Base-by-base conservation (phyloP, 306 rosid genomes). In the Fagus crenata region DNA sequence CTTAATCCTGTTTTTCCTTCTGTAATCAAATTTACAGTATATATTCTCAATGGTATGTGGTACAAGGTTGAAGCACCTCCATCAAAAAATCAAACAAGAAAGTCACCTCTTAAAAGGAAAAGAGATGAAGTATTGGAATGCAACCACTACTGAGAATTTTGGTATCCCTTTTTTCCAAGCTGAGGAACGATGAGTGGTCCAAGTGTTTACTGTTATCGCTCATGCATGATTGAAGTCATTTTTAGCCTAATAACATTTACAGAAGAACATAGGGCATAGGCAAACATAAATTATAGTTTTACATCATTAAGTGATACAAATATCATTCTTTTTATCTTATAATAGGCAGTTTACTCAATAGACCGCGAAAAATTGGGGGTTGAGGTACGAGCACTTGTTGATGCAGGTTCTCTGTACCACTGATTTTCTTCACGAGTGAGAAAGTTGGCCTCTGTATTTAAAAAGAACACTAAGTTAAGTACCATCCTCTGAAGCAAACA, bases 371-470 rank as follows among this genome's bases (percentile, higher is more conserved):
- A 72, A 55, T 74, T 43, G 4, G 79, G 37, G n/a, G 87, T 58
- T 22, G 86, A 54, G 81, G 84, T 54, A 61, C 36, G 7, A 43
- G 91, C 89, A 18, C 76, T 85, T 53, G 79, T 59, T 37, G 97
- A 87, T 65, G 85, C 81, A n/a, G 96, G 96, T 81, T 90, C 96
- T 84, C 14, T 87, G 83, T 95, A 95, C 98, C 97, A 95, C 69
- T 92, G 80, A 75, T 89, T 88, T 67, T 68, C 82, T 81, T 90
- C 91, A 49, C 98, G 85, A 17, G 87, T 87, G 65, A 95, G 91
- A 83, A 95, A 95, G 84, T 87, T 88, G 13, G 98, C 97, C 86
- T 95, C 98, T 92, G 97, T 86, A 87, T 56, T 83, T 73, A 35
- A 41, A 54, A 82, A 76, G 5, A 65, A 55, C 32, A 46, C 46